phyloP scores from a whole-genome alignment of 73 alveolate genomes.

The Paramecium bursaria region DNA sequence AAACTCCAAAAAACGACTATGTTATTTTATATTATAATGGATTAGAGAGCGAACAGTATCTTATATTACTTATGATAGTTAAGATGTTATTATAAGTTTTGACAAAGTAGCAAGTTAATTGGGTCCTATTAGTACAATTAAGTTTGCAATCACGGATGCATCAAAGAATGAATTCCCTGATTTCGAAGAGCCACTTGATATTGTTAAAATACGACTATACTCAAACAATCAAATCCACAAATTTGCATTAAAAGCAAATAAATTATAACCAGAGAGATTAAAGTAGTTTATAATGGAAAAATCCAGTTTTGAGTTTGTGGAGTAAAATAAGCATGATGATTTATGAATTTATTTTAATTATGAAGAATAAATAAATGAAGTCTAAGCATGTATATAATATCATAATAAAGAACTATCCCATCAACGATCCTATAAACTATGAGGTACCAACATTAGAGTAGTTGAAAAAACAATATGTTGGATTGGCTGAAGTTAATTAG shows the following conservation, averaged over 20 bases:
- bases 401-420: too few relatives aligned
- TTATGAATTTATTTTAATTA: too few relatives aligned
- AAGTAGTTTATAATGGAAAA: conserved; percentile 18
- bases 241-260: conserved; percentile 15
- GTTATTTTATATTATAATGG: conserved; percentile 50
- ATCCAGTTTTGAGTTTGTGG: conserved; percentile 1
- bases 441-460: too few relatives aligned
- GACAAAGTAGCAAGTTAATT: background rate
- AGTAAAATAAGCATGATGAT: conserved; percentile 14
- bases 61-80: too few relatives aligned
- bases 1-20: too few relatives aligned
- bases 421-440: too few relatives aligned
- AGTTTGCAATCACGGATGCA: conserved; percentile 43
- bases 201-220: conserved; percentile 22
- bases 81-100: background rate
- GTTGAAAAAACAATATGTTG: too few relatives aligned
- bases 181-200: conserved; percentile 39
- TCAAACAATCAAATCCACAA: background rate
- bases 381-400: too few relatives aligned
- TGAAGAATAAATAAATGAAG: too few relatives aligned
- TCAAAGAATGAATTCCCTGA: conserved; percentile 34
- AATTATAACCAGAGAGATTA: conserved; percentile 15
- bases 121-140: background rate
- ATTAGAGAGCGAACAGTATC: conserved; percentile 15
- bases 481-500: too few relatives aligned